A percentile compares a stretch with the other conserved stretches of the same genome.
Conservation (phyloP, 2,329 filamentous ascomycete genomes). For the Elsinoe perseae region DNA sequence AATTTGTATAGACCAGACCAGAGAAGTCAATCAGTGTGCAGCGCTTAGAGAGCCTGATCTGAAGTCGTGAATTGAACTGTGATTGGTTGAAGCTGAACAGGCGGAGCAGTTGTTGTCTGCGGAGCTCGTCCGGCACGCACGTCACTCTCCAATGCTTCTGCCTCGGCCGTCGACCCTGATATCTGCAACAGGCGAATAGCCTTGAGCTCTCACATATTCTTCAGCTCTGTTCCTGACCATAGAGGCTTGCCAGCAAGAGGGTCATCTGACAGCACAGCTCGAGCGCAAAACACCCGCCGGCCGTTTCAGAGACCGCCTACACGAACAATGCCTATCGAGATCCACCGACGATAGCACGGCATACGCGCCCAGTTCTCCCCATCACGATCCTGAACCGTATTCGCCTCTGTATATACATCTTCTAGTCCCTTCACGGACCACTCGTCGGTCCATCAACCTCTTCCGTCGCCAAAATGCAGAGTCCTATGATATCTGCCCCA, state of each 20-base stretch:
- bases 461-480: constrained; percentile 59
- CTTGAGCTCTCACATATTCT: background rate
- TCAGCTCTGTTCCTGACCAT: background rate
- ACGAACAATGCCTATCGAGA: constrained; percentile 2
- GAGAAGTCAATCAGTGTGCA: background rate
- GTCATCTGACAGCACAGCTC: background rate
- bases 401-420: background rate
- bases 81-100: constrained; percentile 9
- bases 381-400: background rate
- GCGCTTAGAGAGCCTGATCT: constrained; percentile 6
- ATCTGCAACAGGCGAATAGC: background rate
- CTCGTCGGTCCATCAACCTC: constrained; percentile 7
- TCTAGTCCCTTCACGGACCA: background rate
- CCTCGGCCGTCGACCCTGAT: background rate
- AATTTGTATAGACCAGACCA: constrained; percentile 8
- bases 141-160: constrained; percentile 10
- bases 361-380: constrained; percentile 8
- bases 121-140: constrained; percentile 4
- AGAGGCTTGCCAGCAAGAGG: background rate
- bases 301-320: constrained; percentile 13
- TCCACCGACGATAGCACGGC: constrained; percentile 13
- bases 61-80: background rate
- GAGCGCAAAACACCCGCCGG: background rate
- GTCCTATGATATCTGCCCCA: constrained; percentile 91
- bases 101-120: background rate